Conservation (phyloP, 2,329 filamentous ascomycete species). For the Neopestalotiopsis clavispora region DNA sequence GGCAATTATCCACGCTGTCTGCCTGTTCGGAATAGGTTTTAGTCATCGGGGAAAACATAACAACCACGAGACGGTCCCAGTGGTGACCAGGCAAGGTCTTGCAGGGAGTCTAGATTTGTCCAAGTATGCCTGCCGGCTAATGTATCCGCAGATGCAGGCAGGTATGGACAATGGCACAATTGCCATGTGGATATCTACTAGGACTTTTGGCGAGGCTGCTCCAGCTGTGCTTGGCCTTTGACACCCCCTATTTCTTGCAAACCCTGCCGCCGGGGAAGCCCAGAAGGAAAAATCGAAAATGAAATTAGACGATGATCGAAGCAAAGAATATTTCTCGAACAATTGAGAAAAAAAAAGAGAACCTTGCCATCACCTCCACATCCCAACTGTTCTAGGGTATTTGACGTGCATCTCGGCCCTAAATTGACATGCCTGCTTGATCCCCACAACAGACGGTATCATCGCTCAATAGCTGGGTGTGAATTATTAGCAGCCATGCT, state of each 20-base stretch:
- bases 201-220: slow-evolving; percentile 9
- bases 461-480: not conserved
- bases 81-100: not conserved
- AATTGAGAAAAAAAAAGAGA: not conserved
- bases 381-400: not conserved
- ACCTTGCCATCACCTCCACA: not conserved
- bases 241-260: not conserved
- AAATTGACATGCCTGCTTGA: not conserved
- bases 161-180: not conserved
- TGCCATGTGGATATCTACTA: slow-evolving; percentile 1
- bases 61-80: not conserved
- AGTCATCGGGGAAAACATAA: not conserved
- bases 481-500: not conserved
- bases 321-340: not conserved
- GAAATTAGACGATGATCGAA: not conserved
- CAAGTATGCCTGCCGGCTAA: not conserved
- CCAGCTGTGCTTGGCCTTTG: not conserved
- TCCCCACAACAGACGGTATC: not conserved
- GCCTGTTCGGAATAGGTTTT: not conserved
- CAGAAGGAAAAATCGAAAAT: too few species aligned
- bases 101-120: not conserved
- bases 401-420: not conserved
- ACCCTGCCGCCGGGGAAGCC: not conserved
- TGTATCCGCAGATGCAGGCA: not conserved
- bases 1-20: not conserved